These are phyloP conservation scores for Sporodiniella umbellata DNA, from an alignment of 371 early-diverging fungal genomes.

Conservation along the genomic window DNA sequence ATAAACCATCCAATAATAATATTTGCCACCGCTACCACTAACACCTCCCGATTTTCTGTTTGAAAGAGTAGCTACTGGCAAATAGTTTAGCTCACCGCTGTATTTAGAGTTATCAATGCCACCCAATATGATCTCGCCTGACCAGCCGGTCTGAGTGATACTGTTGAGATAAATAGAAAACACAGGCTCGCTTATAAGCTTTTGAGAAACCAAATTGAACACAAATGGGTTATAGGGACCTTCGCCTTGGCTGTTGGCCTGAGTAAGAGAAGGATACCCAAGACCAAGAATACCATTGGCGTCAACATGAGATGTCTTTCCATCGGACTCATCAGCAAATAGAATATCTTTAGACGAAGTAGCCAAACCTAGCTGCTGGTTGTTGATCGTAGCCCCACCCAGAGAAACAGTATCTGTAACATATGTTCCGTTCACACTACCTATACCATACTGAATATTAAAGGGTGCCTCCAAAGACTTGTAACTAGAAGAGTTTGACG, in stretches of 20 bases:
- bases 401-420: slow-evolving; percentile 28
- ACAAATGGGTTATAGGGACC: slow-evolving; percentile 25
- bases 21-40: neutral
- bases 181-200: slow-evolving; percentile 23
- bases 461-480: slow-evolving; percentile 18
- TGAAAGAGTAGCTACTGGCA: slow-evolving; percentile 20
- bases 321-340: slow-evolving; percentile 18
- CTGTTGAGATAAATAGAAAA: slow-evolving; percentile 24
- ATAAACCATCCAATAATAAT: slow-evolving; percentile 33
- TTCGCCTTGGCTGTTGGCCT: slow-evolving; percentile 13
- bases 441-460: slow-evolving; percentile 39
- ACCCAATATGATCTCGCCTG: slow-evolving; percentile 59
- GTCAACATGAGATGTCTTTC: slow-evolving; percentile 20
- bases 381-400: slow-evolving; percentile 32
- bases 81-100: slow-evolving; percentile 45
- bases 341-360: slow-evolving; percentile 30
- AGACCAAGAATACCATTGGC: slow-evolving; percentile 42
- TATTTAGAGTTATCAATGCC: slow-evolving; percentile 48
- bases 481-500: slow-evolving; percentile 29
- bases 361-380: slow-evolving; percentile 46
- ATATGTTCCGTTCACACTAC: slow-evolving; percentile 40
- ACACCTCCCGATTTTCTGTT: neutral
- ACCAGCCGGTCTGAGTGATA: slow-evolving; percentile 3
- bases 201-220: slow-evolving; percentile 27
- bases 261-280: slow-evolving; percentile 27